These are phyloP conservation scores for Chondrostereum purpureum DNA, from an alignment of 1,284 basidiomycete species.

Conservation along the genomic window DNA sequence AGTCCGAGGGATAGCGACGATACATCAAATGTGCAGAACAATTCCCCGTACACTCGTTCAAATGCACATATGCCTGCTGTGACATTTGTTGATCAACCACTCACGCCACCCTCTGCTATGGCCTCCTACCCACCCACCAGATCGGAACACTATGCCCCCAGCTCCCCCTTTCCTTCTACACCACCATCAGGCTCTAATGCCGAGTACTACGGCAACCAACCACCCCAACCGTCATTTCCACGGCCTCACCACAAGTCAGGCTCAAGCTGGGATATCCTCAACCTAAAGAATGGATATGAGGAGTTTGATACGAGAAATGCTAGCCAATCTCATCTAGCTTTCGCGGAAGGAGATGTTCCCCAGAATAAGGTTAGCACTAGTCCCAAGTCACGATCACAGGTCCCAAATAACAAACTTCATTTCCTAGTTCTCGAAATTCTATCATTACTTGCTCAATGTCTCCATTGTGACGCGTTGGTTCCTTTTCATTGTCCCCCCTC, in stretches of 20 bases:
- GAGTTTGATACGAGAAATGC: slow-evolving; percentile 54
- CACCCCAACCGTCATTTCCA: neutral
- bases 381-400: neutral
- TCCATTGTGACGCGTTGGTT: slow-evolving; percentile 80
- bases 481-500: slow-evolving; percentile 70
- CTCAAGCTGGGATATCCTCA: slow-evolving; percentile 47
- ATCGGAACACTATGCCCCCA: no score
- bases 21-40: no score
- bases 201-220: no score
- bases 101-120: no score
- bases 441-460: slow-evolving; percentile 71
- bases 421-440: slow-evolving; percentile 47
- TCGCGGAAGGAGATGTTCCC: slow-evolving; percentile 60
- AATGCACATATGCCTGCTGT: no score
- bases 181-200: neutral
- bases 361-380: slow-evolving; percentile 37
- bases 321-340: slow-evolving; percentile 45
- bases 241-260: slow-evolving; percentile 1
- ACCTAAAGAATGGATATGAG: slow-evolving; percentile 49
- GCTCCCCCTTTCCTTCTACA: neutral
- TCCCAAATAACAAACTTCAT: slow-evolving; percentile 2
- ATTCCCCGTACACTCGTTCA: no score
- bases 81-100: no score
- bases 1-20: neutral
- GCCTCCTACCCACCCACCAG: no score